These are phyloP conservation scores for Iris macrosiphon DNA, from an alignment of 106 monocot species.

Conservation along the genomic window DNA sequence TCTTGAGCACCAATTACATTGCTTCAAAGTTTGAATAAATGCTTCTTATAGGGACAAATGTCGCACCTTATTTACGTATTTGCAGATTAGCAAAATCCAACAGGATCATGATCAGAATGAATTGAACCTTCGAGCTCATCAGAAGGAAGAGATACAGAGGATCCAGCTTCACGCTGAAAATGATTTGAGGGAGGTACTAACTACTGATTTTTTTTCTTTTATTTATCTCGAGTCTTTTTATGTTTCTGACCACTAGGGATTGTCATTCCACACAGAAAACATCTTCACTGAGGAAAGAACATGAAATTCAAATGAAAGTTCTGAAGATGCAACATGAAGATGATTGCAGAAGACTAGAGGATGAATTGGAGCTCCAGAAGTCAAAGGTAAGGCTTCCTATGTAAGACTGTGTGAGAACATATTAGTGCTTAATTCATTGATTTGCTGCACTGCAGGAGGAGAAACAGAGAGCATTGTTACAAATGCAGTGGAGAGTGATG, in stretches of 20 bases:
- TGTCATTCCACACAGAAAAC: constrained; percentile 38
- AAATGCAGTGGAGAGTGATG: constrained; percentile 98
- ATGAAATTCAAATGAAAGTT: constrained; percentile 84
- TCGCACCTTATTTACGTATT: constrained; percentile 8
- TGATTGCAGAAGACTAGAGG: constrained; percentile 62
- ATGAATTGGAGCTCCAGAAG: constrained; percentile 78
- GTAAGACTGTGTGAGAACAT: neutral
- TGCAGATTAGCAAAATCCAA: constrained; percentile 69
- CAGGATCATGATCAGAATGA: constrained; percentile 70
- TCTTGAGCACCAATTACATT: neutral
- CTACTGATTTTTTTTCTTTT: neutral
- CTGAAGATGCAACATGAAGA: constrained; percentile 76
- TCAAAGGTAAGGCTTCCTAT: constrained; percentile 48
- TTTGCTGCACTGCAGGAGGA: constrained; percentile 59
- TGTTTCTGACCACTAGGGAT: neutral
- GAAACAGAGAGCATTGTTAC: constrained; percentile 75
- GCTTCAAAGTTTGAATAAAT: neutral
- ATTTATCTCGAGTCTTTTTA: neutral
- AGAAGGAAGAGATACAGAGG: constrained; percentile 70
- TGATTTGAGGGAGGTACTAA: constrained; percentile 85
- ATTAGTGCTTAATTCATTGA: neutral
- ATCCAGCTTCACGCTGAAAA: constrained; percentile 71
- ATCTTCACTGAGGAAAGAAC: constrained; percentile 75
- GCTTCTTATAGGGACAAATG: neutral
- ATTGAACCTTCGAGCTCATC: constrained; percentile 38